phyloP scores from a whole-genome alignment of 1,284 basidiomycete genomes.

The Malassezia arunalokei region DNA sequence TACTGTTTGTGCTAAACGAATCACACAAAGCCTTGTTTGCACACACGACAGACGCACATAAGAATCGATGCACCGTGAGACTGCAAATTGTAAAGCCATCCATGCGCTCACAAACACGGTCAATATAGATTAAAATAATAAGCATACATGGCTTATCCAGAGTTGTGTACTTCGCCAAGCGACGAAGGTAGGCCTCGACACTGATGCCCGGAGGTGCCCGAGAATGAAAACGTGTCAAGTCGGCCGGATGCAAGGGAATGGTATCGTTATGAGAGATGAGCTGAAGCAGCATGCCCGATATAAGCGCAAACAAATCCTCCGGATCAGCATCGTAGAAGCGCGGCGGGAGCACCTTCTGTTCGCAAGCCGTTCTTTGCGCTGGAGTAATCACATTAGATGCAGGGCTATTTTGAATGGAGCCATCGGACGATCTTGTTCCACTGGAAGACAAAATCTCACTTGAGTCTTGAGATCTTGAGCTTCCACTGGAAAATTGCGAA shows the following conservation, averaged over 20 bases:
- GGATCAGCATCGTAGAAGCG: slow-evolving; percentile 37
- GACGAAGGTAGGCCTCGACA: slow-evolving; percentile 35
- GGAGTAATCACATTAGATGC: not conserved
- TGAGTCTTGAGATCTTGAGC: not conserved
- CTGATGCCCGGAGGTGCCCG: slow-evolving; percentile 40
- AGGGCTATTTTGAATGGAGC: not conserved
- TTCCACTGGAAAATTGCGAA: not conserved
- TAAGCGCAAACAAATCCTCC: slow-evolving; percentile 37
- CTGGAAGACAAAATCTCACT: not conserved
- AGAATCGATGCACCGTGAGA: slow-evolving; percentile 43
- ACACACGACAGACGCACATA: slow-evolving; percentile 42
- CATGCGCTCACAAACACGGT: slow-evolving; percentile 40
- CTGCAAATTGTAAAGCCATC: slow-evolving; percentile 43
- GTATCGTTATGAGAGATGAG: slow-evolving; percentile 42
- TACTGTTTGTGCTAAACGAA: slow-evolving; percentile 42
- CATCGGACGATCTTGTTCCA: not conserved
- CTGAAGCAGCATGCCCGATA: slow-evolving; percentile 41
- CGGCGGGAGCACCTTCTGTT: slow-evolving; percentile 21
- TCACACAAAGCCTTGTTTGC: slow-evolving; percentile 44
- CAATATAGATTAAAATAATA: slow-evolving; percentile 44
- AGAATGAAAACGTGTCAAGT: slow-evolving; percentile 43
- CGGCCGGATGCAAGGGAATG: slow-evolving; percentile 40
- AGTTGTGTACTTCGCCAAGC: slow-evolving; percentile 43
- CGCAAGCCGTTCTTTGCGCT: not conserved
- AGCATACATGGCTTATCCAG: slow-evolving; percentile 43